Evolutionary conservation across 2,329 filamentous ascomycete genomes (phyloP).

Genomic region (Pyricularia grisea): DNA sequence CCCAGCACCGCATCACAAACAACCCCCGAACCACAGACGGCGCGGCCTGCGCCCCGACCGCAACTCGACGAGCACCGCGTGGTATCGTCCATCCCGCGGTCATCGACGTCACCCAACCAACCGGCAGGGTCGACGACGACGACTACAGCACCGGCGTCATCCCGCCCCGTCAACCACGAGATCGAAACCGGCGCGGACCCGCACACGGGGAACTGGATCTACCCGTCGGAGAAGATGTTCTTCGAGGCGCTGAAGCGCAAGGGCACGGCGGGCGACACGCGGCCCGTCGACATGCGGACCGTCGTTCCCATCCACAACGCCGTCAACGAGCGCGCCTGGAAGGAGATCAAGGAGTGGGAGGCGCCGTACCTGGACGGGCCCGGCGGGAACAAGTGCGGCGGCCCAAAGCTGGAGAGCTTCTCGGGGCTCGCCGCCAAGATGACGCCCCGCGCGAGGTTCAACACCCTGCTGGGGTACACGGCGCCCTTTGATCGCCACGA

Average conservation of each 20-base stretch:
- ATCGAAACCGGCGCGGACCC: slow-evolving; percentile 64
- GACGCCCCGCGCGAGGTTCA: slow-evolving; percentile 75
- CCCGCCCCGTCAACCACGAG: slow-evolving; percentile 56
- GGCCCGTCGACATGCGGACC: slow-evolving; percentile 70
- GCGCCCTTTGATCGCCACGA: slow-evolving; percentile 93
- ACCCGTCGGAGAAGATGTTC: slow-evolving; percentile 95
- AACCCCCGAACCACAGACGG: slow-evolving; percentile 11
- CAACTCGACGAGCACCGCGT: slow-evolving; percentile 58
- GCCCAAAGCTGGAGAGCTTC: slow-evolving; percentile 77
- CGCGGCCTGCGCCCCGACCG: slow-evolving; percentile 6
- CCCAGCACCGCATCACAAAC: slow-evolving; percentile 11
- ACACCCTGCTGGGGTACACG: slow-evolving; percentile 79
- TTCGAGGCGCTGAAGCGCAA: slow-evolving; percentile 96
- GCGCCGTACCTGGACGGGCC: slow-evolving; percentile 37
- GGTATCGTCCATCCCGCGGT: slow-evolving; percentile 70
- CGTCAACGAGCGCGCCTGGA: slow-evolving; percentile 94
- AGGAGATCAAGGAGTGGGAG: slow-evolving; percentile 87
- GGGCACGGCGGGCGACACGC: slow-evolving; percentile 58
- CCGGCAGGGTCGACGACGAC: background rate
- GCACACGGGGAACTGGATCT: slow-evolving; percentile 83
- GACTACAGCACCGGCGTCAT: slow-evolving; percentile 15
- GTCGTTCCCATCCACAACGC: slow-evolving; percentile 98
- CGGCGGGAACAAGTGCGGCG: slow-evolving; percentile 38
- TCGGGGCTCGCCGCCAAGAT: slow-evolving; percentile 59
- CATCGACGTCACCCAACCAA: slow-evolving; percentile 23